phyloP scores from a whole-genome alignment of 2,329 filamentous ascomycete genomes.

The Exutisphaerella laricina region DNA sequence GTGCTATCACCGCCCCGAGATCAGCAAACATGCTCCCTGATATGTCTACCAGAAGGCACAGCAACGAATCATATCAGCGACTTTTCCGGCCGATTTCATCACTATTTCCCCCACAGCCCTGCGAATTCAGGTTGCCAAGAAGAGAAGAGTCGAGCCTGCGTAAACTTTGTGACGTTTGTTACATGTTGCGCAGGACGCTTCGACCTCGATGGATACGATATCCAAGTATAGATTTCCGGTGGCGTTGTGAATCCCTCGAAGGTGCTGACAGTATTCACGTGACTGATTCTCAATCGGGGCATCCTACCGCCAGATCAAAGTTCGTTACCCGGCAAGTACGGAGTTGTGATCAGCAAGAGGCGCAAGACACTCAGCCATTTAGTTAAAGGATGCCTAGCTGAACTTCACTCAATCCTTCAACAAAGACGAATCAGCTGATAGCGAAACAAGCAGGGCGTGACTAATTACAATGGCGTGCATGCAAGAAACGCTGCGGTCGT shows the following conservation, averaged over 20 bases:
- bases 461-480: background rate
- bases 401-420: background rate
- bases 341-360: background rate
- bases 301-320: no score
- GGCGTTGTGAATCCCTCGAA: no score
- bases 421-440: background rate
- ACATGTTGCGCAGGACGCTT: no score
- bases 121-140: background rate
- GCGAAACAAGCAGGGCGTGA: background rate
- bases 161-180: no score
- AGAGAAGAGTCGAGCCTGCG: background rate
- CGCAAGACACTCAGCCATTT: conserved; percentile 1
- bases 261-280: no score
- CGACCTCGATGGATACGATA: no score
- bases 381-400: background rate
- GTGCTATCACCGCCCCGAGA: background rate
- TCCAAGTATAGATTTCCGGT: no score
- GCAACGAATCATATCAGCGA: background rate
- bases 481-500: background rate
- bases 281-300: no score
- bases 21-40: background rate
- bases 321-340: background rate
- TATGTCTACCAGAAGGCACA: background rate
- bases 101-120: no score
- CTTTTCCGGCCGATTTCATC: background rate